Evolutionary conservation across 2,329 filamentous ascomycete genomes (phyloP), one percentile per base, ranked within the genome.

Genomic region (Didymella arachidicola): DNA sequence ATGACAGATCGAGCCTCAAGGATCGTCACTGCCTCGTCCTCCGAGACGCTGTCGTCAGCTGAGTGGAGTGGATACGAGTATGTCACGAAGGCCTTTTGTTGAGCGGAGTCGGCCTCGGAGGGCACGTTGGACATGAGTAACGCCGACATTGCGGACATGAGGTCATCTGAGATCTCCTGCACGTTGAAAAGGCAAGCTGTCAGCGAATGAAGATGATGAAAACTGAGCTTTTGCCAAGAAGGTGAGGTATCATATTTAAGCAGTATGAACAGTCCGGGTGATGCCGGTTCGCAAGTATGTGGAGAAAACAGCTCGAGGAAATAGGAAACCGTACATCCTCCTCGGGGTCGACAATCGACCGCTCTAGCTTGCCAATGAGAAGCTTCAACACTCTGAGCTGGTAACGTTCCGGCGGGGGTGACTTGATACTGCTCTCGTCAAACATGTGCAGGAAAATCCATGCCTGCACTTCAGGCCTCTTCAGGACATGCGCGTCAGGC

Each of bases 151-250:
- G 82, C 80, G 54, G 82, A 81, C 84, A 94, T 91, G 69, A 97
- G 84, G 75, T 89, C 83, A 77, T 96, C 91, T 61, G 89, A 92
- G 45, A 97, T 88, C 75, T 89, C 92, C 93, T 97, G 78, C 63
- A 63, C 53, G 42, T 51, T 27, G 67, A 64, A 34, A 59, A 58
- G 61, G 59, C 64, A 45, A 47, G 48, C 62, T 54, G 68, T 73
- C 61, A 74, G 70, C 66, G 50, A 41, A 16, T 53, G 58, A 45
- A 57, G 25, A 38, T 58, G 51, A 44, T 36, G 39, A n/a, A 18
- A 43, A n/a, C 3, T 6, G 41, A 30, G 45, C 11, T 39, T 39
- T 45, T 46, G 36, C 30, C n/a, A 18, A 27, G 36, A 29, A 49
- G 27, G 8, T 26, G 32, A 45, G 29, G 22, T 38, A 42, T 43